Evolutionary conservation across 331 rosid species (phyloP).

Genomic region (Telfairia occidentalis): DNA sequence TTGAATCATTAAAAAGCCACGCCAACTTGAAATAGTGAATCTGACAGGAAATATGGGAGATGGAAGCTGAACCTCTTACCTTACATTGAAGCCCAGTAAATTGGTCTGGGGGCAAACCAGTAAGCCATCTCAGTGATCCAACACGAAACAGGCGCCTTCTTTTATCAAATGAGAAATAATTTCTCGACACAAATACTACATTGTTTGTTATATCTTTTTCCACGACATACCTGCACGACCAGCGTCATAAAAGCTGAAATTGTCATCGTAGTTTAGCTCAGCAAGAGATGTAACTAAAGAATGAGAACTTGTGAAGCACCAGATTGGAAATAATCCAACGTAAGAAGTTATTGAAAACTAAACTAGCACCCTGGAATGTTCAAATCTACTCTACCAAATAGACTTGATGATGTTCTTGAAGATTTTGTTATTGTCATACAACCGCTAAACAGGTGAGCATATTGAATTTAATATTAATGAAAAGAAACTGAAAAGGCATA

Average conservation of each 20-base stretch:
- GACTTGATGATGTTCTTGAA: not conserved
- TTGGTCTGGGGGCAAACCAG: slow-evolving; percentile 45
- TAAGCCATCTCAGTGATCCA: slow-evolving; percentile 81
- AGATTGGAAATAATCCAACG: not conserved
- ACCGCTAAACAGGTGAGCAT: not conserved
- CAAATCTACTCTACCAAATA: slow-evolving; percentile 3
- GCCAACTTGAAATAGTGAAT: not conserved
- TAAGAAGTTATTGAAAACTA: not conserved
- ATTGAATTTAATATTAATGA: not conserved
- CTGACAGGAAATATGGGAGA: not conserved
- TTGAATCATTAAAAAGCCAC: not conserved
- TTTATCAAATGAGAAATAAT: slow-evolving; percentile 74
- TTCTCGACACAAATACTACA: slow-evolving; percentile 83
- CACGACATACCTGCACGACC: slow-evolving; percentile 73
- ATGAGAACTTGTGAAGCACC: not conserved
- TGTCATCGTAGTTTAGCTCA: not conserved
- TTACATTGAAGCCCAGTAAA: slow-evolving; percentile 58
- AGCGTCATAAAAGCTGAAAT: not conserved
- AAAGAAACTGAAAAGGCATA: slow-evolving; percentile 21
- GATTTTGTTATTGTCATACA: not conserved
- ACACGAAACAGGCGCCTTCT: slow-evolving; percentile 69
- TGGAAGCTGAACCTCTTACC: slow-evolving; percentile 32
- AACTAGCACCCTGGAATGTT: not conserved
- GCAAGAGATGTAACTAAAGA: not conserved
- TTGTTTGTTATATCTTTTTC: slow-evolving; percentile 76